Base-by-base conservation (phyloP, 495 filamentous ascomycete genomes). In the Podospora fimiseda region DNA sequence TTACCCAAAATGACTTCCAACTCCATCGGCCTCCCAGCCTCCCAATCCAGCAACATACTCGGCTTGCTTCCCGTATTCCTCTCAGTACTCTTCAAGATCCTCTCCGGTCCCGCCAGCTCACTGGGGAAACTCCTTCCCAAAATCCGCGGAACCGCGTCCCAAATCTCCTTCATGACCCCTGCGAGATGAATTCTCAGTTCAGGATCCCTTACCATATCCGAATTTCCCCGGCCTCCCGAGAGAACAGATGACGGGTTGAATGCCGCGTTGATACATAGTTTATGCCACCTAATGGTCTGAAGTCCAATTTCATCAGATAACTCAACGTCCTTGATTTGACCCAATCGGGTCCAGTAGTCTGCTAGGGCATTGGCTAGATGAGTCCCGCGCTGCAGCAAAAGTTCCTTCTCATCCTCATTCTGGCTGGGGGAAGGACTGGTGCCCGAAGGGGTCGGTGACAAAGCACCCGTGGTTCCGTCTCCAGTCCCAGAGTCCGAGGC, bases 221-320 rank as follows among this genome's bases (percentile, higher is more conserved):
- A 73, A 60, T 84, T 84, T 24, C 77, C 74, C 3, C 68, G 58
- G 0, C 80, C 79, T 16, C 77, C 79, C 0, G 72, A 72, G 2
- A 85, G 66, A 11, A 85, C 77, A 3, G 81, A 75, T 5, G 77
- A 80, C 2, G 81, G 79, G 64, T 85, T 85, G 70, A 84, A 81
- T 16, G 77, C 74, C 0, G 79, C 78, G 61, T 85, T 85, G 65
- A 84, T 84, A 52, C 73, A 76, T 20, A 84, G 74, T 62, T 85
- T 85, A 57, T 84, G 79, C 82, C 82, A 85, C 2, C 82, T 65
- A 14, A 84, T 71, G 13, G 72, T 64, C 63, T 83, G 81, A 15
- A 85, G 62, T 33, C 72, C 75, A 14, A 73, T 58, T 58, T 82
- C 78, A 53, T 67, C 64, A 30, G 71, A 70, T 6, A 69, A 51